phyloP scores from a whole-genome alignment of 2,329 filamentous ascomycete genomes.

The Pseudohalonectria lignicola region DNA sequence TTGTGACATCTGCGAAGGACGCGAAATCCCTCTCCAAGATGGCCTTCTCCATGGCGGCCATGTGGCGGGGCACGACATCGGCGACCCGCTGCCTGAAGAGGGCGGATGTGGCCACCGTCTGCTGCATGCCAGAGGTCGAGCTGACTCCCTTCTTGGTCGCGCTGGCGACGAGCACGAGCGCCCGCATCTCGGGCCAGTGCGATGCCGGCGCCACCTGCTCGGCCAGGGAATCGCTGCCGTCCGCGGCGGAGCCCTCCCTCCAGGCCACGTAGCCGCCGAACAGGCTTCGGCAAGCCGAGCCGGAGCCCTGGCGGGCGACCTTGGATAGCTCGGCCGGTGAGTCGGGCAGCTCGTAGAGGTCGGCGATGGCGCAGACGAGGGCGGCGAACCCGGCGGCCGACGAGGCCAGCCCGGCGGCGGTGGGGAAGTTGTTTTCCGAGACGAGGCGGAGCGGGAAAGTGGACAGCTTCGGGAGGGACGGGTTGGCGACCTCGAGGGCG shows the following conservation, averaged over 20 bases:
- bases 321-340: conserved; percentile 74
- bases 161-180: conserved; percentile 80
- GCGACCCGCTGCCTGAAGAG: conserved; percentile 70
- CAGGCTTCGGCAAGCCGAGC: conserved; percentile 84
- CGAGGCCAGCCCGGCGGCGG: conserved; percentile 76
- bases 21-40: conserved; percentile 58
- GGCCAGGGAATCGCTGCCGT: conserved; percentile 80
- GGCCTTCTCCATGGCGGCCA: conserved; percentile 15
- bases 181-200: conserved; percentile 95
- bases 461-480: conserved; percentile 73
- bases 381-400: conserved; percentile 62
- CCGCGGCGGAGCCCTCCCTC: conserved; percentile 64
- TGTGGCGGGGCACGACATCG: conserved; percentile 47
- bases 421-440: conserved; percentile 98
- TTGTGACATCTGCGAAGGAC: conserved; percentile 79
- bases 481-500: conserved; percentile 59
- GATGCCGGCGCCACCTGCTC: conserved; percentile 78
- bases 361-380: conserved; percentile 73
- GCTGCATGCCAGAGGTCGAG: conserved; percentile 92
- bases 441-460: conserved; percentile 71
- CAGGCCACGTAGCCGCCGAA: conserved; percentile 96
- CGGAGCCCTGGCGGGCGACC: conserved; percentile 87
- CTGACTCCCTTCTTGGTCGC: conserved; percentile 94
- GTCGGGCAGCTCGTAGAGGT: conserved; percentile 79
- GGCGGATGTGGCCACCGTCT: conserved; percentile 83